Percentiles rank a stretch among this genome's conserved stretches.
These are phyloP conservation scores for Pleurotus cornucopiae DNA, from an alignment of 768 basidiomycete species.

Conservation along the genomic window DNA sequence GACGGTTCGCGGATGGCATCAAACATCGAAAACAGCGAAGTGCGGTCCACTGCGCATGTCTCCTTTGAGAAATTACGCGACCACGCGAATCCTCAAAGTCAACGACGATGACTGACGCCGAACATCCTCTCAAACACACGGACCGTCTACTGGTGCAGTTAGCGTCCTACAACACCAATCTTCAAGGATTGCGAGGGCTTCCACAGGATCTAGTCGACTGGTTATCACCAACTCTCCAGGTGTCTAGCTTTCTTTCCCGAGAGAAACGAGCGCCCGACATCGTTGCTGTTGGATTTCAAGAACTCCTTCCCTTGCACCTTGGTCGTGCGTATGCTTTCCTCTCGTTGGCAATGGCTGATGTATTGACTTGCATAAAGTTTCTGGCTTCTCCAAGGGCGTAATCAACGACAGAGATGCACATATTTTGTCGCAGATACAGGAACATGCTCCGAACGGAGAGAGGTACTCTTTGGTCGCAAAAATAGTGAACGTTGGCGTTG, in stretches of 20 bases:
- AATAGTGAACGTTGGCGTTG: conserved; percentile 83
- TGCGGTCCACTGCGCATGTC: too few relatives aligned
- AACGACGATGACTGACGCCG: background rate
- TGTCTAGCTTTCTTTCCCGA: conserved; percentile 66
- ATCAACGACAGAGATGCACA: conserved; percentile 66
- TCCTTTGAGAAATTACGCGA: too few relatives aligned
- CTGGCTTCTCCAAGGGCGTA: conserved; percentile 69
- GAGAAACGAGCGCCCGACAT: conserved; percentile 73
- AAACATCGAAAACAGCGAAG: too few relatives aligned
- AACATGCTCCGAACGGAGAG: conserved; percentile 67
- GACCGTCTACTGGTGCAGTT: conserved; percentile 66
- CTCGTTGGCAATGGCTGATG: conserved; percentile 2
- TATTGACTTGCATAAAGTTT: conserved; percentile 42
- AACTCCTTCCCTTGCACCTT: conserved; percentile 85
- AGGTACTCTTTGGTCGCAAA: conserved; percentile 75
- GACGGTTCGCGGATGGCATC: too few relatives aligned
- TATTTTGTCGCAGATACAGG: conserved; percentile 72
- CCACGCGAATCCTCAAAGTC: background rate
- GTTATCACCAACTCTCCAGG: conserved; percentile 79
- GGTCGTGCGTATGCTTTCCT: conserved; percentile 56
- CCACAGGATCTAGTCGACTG: conserved; percentile 90
- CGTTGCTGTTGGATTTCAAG: conserved; percentile 90
- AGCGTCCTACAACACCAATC: conserved; percentile 88
- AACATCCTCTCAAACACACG: background rate
- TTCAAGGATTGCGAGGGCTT: conserved; percentile 69